phyloP scores from a whole-genome alignment of 495 filamentous ascomycete genomes.

The Tetracladium setigerum region DNA sequence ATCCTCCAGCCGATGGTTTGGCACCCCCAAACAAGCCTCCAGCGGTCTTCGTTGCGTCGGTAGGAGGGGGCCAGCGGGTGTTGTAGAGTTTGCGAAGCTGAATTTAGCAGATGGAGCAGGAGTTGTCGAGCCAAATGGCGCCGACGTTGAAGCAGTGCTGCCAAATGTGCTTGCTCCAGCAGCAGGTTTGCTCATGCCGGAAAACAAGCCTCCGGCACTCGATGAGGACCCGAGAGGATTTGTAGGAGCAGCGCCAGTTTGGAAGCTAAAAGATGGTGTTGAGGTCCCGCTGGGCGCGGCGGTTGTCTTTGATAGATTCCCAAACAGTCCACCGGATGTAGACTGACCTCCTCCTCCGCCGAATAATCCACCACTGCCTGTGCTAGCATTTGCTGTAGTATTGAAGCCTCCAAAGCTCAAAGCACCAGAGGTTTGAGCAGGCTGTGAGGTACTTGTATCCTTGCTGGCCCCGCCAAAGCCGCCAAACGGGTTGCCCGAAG shows the following conservation, averaged over 20 bases:
- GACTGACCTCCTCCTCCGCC: conserved; percentile 24
- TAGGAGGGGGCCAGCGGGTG: conserved; percentile 32
- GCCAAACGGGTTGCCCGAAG: conserved; percentile 55
- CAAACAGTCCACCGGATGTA: conserved; percentile 31
- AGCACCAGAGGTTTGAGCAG: conserved; percentile 33
- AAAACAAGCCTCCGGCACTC: conserved; percentile 1
- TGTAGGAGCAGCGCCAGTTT: no score
- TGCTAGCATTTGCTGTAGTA: no score
- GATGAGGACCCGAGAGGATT: no score
- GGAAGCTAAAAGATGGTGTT: conserved; percentile 2
- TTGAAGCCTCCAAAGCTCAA: conserved; percentile 28
- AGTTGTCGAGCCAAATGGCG: conserved; percentile 18
- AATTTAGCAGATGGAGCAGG: conserved; percentile 11
- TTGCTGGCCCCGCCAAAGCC: conserved; percentile 29
- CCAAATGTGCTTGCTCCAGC: conserved; percentile 18
- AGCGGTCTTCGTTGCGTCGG: conserved; percentile 9
- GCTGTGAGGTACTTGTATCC: conserved; percentile 17
- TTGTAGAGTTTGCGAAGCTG: conserved; percentile 24
- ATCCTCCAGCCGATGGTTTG: not conserved
- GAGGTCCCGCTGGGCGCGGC: conserved; percentile 1
- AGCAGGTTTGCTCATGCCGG: conserved; percentile 5
- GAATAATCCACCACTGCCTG: no score
- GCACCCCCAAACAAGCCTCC: conserved; percentile 7
- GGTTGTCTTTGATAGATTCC: conserved; percentile 10
- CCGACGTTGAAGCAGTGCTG: conserved; percentile 6